Evolutionary conservation across 2,329 filamentous ascomycete genomes (phyloP), one percentile per base, ranked within the genome.

Genomic region (Aureobasidium sp.): DNA sequence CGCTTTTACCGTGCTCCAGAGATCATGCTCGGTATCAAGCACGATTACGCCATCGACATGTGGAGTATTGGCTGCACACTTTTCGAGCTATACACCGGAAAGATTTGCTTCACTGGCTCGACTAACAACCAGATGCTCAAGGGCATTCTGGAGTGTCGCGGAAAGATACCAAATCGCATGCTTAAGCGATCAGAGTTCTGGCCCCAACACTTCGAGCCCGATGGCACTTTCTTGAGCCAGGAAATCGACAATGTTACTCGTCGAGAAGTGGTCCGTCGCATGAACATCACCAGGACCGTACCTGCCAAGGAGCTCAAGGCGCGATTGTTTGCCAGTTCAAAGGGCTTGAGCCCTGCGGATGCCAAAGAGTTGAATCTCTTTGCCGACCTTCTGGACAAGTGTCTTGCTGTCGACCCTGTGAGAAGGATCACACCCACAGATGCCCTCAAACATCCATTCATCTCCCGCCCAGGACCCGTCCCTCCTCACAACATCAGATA

Each of bases 121-220:
- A 94, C 90, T 77, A 99, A 99, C 79, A 99, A 99, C 72, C 91
- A 96, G 77, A 99, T 99, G 94, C 84, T 99, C 64, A 89, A 90
- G 66, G 87, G 89, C 22, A 96, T 99, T 69, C 96, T 97, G 87
- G 93, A 99, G 73, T 91, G 93, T 69, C 87, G 95, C 52, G 94
- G 94, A 70, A 95, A 92, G 75, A 87, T 97, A 66, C 92, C 90
- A 34, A 86, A 89, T 51, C 97, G 97, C 75, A 81, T 97, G 65
- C 87, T 96, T 70, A 91, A 90, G 69, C 88, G 89, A 58, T 91
- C 92, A 2, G 82, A 90, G 66, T 82, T 95, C 64, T 85, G 87
- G 15, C 82, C 83, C 45, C 79, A 87, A 70, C 90, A 96, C 75
- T 97, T 96, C 74, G 90, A 96, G 71, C 88, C 91, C 62, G 81